Base-by-base conservation (phyloP, 306 rosid species). In the Urtica urens region DNA sequence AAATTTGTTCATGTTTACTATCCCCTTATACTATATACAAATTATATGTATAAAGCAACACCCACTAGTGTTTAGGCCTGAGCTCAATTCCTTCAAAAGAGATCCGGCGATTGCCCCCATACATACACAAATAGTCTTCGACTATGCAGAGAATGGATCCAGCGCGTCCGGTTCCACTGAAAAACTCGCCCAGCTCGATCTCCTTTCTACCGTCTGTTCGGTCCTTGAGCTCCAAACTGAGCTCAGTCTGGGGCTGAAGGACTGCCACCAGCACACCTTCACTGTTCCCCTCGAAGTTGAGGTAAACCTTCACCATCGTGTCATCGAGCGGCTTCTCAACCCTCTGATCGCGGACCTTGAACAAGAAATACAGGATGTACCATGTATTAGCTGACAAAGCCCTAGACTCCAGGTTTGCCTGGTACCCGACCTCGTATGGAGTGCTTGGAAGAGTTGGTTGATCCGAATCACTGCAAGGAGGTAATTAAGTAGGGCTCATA, bases 301-400 rank as follows among this genome's bases (percentile, higher is more conserved):
- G n/a, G 2, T 5, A 15, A 2, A 35, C n/a, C 39, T 35, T 3
- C 2, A 35, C 39, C 2, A 15, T 12, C 8, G 3, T 35, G 14
- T 15, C 14, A 2, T 35, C 39, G n/a, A 35, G 14, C 39, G n/a
- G 10, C n/a, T 7, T 12, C n/a, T 15, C 14, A 15, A 3, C n/a
- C 8, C 14, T 12, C n/a, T n/a, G n/a, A n/a, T n/a, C 64, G 2
- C 10, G 10, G 10, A 64, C 29, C 50, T 57, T 59, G 43, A 37
- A 66, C 25, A 71, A 58, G 23, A 66, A 11, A 18, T 56, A 61
- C 15, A 64, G 69, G 12, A 34, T 59, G 18, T 61, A 71, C 1
- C 46, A 39, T 7, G 77, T 60, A 10, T 45, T 15, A 3, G 77
- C 43, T 15, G 62, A 65, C 23, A 71, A 38, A 4, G 23, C 34